Conservation (phyloP, 2,329 filamentous ascomycete genomes). For the Fusarium cicatricum region DNA sequence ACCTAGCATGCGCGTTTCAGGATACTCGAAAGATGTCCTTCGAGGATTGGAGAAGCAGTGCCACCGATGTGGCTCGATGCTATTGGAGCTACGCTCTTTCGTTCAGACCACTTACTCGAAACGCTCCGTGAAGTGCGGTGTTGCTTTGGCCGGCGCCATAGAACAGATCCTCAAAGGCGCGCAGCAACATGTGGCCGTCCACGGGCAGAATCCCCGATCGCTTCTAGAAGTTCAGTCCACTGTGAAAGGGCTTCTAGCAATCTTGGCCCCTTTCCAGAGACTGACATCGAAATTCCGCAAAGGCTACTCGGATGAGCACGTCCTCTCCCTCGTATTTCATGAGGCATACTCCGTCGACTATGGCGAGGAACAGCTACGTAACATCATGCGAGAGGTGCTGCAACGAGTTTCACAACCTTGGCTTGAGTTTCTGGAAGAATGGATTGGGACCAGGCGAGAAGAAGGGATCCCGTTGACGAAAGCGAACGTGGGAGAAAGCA, state of each 20-base stretch:
- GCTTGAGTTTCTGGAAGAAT: slow-evolving; percentile 73
- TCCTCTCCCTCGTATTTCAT: slow-evolving; percentile 68
- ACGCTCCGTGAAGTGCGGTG: slow-evolving; percentile 54
- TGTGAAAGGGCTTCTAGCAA: slow-evolving; percentile 55
- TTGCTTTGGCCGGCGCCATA: slow-evolving; percentile 62
- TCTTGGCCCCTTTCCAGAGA: slow-evolving; percentile 61
- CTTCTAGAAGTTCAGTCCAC: slow-evolving; percentile 62
- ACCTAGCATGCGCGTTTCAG: slow-evolving; percentile 60
- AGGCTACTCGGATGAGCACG: slow-evolving; percentile 63
- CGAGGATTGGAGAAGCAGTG: slow-evolving; percentile 57
- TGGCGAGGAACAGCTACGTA: slow-evolving; percentile 66
- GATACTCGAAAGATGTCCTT: slow-evolving; percentile 62
- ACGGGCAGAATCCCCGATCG: slow-evolving; percentile 54
- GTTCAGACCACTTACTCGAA: slow-evolving; percentile 56
- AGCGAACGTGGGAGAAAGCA: slow-evolving; percentile 52
- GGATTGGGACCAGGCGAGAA: slow-evolving; percentile 75
- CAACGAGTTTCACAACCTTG: slow-evolving; percentile 70
- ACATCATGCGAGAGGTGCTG: slow-evolving; percentile 73
- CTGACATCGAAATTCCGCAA: slow-evolving; percentile 58
- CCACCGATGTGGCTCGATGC: slow-evolving; percentile 57
- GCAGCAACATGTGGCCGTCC: slow-evolving; percentile 57
- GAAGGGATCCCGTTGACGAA: slow-evolving; percentile 62
- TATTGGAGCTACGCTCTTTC: slow-evolving; percentile 56
- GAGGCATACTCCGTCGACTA: slow-evolving; percentile 71
- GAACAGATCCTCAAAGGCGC: slow-evolving; percentile 58